Percentiles rank a stretch among this genome's conserved stretches.
Evolutionary conservation across 1,284 basidiomycete species (phyloP).

Genomic region (Cystobasidiaceae sp.): DNA sequence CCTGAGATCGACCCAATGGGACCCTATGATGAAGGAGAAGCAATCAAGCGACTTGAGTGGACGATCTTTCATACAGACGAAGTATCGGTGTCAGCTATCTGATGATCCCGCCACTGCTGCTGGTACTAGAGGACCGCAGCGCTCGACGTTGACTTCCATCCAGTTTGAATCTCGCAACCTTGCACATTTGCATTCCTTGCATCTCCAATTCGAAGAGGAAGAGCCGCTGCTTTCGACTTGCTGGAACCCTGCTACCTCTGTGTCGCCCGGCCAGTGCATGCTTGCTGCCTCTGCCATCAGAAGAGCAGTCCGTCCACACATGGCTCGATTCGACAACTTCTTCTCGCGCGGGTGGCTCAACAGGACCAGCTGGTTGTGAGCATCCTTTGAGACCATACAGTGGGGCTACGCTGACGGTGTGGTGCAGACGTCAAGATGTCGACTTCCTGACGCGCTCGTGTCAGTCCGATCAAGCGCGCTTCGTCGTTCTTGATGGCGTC

Average conservation of each 20-base stretch:
- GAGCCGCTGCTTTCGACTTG: no score
- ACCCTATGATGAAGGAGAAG: no score
- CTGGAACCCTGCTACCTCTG: neutral
- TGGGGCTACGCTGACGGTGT: neutral
- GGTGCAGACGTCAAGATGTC: slow-evolving; percentile 36
- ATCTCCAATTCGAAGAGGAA: no score
- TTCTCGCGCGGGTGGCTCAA: slow-evolving; percentile 36
- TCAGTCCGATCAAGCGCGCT: slow-evolving; percentile 40
- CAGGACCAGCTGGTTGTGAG: slow-evolving; percentile 44
- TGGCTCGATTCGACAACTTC: slow-evolving; percentile 29
- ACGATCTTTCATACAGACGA: no score
- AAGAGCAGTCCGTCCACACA: slow-evolving; percentile 16
- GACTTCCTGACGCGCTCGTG: slow-evolving; percentile 46
- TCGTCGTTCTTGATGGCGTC: slow-evolving; percentile 43
- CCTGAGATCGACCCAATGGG: no score
- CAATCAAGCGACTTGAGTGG: no score
- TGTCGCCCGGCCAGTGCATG: neutral
- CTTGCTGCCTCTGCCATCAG: slow-evolving; percentile 15
- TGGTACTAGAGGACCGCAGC: no score
- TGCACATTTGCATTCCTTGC: no score
- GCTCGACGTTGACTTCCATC: no score
- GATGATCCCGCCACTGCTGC: no score
- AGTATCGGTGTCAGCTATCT: no score
- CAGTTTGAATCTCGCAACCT: no score
- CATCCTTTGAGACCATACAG: neutral